phyloP scores from a whole-genome alignment of 2,329 filamentous ascomycete genomes.

The Cladosporium sp. region DNA sequence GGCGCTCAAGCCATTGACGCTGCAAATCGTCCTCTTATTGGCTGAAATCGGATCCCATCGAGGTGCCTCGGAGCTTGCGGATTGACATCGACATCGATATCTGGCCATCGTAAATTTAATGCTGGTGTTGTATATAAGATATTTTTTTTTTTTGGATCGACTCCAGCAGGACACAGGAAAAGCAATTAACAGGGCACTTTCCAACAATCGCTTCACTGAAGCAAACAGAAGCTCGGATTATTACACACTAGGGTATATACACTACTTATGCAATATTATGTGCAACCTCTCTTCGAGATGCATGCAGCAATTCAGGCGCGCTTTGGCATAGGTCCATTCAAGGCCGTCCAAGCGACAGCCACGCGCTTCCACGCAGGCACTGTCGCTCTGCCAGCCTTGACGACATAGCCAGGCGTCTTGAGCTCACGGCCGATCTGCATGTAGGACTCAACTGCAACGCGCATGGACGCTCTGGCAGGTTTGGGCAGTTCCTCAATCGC shows the following conservation, averaged over 20 bases:
- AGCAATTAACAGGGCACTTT: background rate
- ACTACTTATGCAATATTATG: background rate
- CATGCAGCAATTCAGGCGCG: background rate
- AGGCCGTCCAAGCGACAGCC: slow-evolving; percentile 58
- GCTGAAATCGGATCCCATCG: background rate
- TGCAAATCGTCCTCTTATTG: background rate
- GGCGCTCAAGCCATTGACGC: background rate
- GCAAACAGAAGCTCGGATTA: background rate
- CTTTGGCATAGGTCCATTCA: slow-evolving; percentile 37
- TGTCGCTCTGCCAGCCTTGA: slow-evolving; percentile 49
- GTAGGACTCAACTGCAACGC: slow-evolving; percentile 72
- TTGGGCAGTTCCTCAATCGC: slow-evolving; percentile 63
- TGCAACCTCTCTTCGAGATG: background rate
- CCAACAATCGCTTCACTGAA: background rate
- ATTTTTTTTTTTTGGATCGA: background rate
- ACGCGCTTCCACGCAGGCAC: slow-evolving; percentile 53
- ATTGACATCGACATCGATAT: background rate
- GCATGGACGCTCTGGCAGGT: slow-evolving; percentile 62
- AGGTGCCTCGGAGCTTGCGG: background rate
- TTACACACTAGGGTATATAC: background rate
- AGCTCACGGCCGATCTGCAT: slow-evolving; percentile 73
- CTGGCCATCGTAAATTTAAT: background rate
- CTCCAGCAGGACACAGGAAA: background rate
- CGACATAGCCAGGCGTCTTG: slow-evolving; percentile 45
- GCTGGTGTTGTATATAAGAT: background rate